Conservation (phyloP, 192 early-diverging fungal species). For the Gorgonomyces haynaldii region DNA sequence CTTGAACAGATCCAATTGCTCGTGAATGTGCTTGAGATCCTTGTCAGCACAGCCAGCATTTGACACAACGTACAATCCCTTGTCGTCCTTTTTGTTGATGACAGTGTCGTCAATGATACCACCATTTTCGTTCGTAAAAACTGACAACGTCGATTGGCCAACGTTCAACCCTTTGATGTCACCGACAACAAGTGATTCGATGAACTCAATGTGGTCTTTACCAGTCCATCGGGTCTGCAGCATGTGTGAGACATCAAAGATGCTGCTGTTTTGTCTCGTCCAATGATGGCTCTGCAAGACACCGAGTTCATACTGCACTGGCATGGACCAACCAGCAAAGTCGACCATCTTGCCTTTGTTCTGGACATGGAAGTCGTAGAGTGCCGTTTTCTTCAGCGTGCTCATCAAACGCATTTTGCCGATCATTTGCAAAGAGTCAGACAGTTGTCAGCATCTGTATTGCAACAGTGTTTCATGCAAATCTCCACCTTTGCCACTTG, state of each 20-base stretch:
- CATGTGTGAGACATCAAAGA: constrained; percentile 99
- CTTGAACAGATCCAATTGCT: constrained; percentile 67
- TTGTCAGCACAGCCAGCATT: constrained; percentile 97
- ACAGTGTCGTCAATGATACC: constrained; percentile 98
- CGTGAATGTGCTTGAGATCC: constrained; percentile 80
- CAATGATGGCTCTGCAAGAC: constrained; percentile 78
- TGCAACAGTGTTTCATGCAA: no score
- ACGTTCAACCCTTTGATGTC: constrained; percentile 72
- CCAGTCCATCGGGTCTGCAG: constrained; percentile 84
- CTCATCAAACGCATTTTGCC: no score
- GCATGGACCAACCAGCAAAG: constrained; percentile 97
- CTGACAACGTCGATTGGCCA: constrained; percentile 70
- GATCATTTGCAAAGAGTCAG: no score
- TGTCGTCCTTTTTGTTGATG: constrained; percentile 66
- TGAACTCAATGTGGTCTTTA: constrained; percentile 74
- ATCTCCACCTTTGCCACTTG: no score
- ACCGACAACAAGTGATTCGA: constrained; percentile 79
- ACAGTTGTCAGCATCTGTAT: no score
- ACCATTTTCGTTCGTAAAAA: constrained; percentile 92
- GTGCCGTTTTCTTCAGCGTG: constrained; percentile 61
- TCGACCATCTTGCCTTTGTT: constrained; percentile 94
- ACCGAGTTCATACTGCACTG: constrained; percentile 80
- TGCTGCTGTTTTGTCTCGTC: constrained; percentile 77
- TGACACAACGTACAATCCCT: constrained; percentile 80
- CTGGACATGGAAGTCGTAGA: constrained; percentile 85